Conservation (phyloP, 768 basidiomycete genomes). For the Tulasnella calospora region DNA sequence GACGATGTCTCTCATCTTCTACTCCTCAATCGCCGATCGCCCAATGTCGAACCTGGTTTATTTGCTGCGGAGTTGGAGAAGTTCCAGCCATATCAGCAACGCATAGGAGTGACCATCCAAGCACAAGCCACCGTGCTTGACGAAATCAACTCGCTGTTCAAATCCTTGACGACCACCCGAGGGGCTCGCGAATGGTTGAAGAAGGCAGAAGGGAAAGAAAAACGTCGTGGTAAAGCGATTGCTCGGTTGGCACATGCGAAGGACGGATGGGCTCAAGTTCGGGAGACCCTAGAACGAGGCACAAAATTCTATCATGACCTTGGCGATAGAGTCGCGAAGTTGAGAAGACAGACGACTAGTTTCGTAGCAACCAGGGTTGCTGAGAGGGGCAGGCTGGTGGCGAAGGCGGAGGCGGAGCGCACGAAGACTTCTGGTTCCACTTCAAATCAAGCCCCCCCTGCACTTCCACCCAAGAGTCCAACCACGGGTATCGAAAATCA, state of each 20-base stretch:
- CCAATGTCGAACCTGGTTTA: conserved; percentile 74
- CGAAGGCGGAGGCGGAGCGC: conserved; percentile 67
- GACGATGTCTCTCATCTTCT: conserved; percentile 96
- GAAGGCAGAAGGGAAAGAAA: conserved; percentile 79
- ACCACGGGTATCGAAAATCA: conserved; percentile 43
- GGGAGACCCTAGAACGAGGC: conserved; percentile 69
- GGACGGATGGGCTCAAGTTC: conserved; percentile 81
- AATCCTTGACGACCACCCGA: conserved; percentile 62
- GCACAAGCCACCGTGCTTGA: conserved; percentile 69
- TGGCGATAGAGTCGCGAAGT: conserved; percentile 52
- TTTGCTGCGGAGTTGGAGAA: conserved; percentile 95
- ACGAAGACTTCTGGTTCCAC: conserved; percentile 34
- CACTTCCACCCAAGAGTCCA: conserved; percentile 30
- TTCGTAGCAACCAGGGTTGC: conserved; percentile 60
- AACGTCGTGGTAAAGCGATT: conserved; percentile 67
- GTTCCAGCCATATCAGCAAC: conserved; percentile 85
- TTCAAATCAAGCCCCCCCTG: conserved; percentile 30
- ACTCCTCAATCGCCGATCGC: conserved; percentile 81
- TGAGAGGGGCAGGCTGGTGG: conserved; percentile 65
- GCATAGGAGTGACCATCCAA: conserved; percentile 69
- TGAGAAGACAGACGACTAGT: conserved; percentile 53
- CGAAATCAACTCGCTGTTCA: conserved; percentile 72
- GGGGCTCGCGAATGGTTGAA: conserved; percentile 71
- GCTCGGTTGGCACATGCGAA: conserved; percentile 67
- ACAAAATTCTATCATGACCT: conserved; percentile 85